Conservation (phyloP, 2,329 filamentous ascomycete genomes). For the Apiospora sp. region DNA sequence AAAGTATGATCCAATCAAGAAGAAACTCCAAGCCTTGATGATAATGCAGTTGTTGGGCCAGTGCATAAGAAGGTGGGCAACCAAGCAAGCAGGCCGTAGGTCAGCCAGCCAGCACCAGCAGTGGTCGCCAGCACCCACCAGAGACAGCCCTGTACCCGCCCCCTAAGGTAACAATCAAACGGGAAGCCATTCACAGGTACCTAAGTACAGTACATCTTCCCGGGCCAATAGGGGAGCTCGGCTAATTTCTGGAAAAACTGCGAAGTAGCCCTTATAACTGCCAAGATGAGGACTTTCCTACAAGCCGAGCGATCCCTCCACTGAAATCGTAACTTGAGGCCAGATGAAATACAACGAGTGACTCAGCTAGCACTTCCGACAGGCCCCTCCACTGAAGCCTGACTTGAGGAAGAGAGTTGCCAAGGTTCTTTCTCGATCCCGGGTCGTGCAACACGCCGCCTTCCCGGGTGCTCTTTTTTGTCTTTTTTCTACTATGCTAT, state of each 20-base stretch:
- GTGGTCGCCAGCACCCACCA: background rate
- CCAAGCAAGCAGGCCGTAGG: background rate
- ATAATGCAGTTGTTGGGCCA: background rate
- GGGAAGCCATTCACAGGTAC: background rate
- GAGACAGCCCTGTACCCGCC: background rate
- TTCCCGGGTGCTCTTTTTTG: slow-evolving; percentile 2
- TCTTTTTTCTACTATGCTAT: background rate
- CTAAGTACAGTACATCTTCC: background rate
- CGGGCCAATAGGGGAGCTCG: background rate
- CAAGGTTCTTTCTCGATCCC: slow-evolving; percentile 20
- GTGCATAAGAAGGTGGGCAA: background rate
- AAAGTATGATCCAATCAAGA: background rate
- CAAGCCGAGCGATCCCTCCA: slow-evolving; percentile 16
- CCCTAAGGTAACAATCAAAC: background rate
- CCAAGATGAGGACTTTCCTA: background rate
- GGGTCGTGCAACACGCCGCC: background rate
- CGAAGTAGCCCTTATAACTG: background rate
- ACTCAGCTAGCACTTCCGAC: slow-evolving; percentile 14
- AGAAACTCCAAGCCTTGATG: background rate
- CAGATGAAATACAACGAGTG: slow-evolving; percentile 19
- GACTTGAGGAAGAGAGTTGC: slow-evolving; percentile 7
- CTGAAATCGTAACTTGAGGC: slow-evolving; percentile 9
- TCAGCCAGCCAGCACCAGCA: background rate
- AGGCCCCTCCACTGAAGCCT: slow-evolving; percentile 12
- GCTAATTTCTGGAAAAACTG: background rate